Conservation (phyloP, 768 basidiomycete genomes). For the Trametes maxima region DNA sequence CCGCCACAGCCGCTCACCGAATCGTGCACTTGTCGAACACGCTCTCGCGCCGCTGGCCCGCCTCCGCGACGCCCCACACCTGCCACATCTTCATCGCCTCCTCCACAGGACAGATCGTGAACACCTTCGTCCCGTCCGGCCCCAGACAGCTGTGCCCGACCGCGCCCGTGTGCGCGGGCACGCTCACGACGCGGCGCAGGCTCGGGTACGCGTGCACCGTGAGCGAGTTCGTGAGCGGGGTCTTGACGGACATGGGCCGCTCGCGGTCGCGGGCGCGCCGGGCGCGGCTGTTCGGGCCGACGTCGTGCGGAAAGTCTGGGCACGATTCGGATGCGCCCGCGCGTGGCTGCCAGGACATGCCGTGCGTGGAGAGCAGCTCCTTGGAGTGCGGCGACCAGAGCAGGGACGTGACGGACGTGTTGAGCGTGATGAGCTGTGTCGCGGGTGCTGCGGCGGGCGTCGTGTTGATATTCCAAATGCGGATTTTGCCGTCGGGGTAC, state of each 20-base stretch:
- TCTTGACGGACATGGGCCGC: constrained; percentile 25
- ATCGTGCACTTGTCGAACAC: constrained; percentile 51
- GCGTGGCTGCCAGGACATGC: constrained; percentile 44
- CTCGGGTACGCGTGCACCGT: constrained; percentile 58
- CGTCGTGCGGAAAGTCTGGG: constrained; percentile 15
- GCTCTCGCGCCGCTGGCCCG: constrained; percentile 40
- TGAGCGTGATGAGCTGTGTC: constrained; percentile 44
- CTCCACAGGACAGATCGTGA: constrained; percentile 64
- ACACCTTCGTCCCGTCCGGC: constrained; percentile 62
- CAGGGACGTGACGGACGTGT: constrained; percentile 60
- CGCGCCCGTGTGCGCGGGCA: constrained; percentile 55
- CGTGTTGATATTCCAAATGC: constrained; percentile 52
- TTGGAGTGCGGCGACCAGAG: constrained; percentile 62
- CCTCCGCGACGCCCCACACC: constrained; percentile 50
- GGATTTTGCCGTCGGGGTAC: constrained; percentile 60
- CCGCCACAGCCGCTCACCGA: constrained; percentile 33
- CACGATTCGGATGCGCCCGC: constrained; percentile 23
- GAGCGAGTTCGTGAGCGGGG: constrained; percentile 44
- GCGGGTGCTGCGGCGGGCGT: constrained; percentile 53
- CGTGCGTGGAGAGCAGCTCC: constrained; percentile 62
- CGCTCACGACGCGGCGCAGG: constrained; percentile 51
- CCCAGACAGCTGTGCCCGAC: constrained; percentile 65
- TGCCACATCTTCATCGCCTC: constrained; percentile 77
- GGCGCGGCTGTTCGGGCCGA: constrained; percentile 16
- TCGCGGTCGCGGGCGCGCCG: constrained; percentile 27